These are phyloP conservation scores for Stagonosporopsis tanaceti DNA, from an alignment of 2,329 filamentous ascomycete species.

Conservation along the genomic window DNA sequence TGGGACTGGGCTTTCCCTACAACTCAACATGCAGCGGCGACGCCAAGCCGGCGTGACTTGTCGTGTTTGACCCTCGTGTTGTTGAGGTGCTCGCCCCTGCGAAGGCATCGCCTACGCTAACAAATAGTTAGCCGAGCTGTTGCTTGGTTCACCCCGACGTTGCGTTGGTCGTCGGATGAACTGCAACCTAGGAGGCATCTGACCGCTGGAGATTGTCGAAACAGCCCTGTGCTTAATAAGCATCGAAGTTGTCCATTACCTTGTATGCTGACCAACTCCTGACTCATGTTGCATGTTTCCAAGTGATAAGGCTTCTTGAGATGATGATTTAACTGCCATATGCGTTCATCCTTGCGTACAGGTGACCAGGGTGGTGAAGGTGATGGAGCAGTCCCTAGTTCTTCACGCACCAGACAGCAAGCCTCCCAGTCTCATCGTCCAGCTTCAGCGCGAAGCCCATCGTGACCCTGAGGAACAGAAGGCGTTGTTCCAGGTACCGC, in stretches of 20 bases:
- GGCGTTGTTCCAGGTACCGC: conserved; percentile 59
- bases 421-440: conserved; percentile 37
- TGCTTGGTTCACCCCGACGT: too few relatives aligned
- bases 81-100: background rate
- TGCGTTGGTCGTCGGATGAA: too few relatives aligned
- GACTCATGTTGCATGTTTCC: background rate
- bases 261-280: background rate
- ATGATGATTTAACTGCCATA: background rate
- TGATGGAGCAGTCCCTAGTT: conserved; percentile 18
- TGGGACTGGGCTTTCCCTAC: conserved; percentile 9
- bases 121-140: too few relatives aligned
- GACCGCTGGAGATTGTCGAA: background rate
- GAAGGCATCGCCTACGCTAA: too few relatives aligned
- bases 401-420: conserved; percentile 45
- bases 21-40: conserved; percentile 10
- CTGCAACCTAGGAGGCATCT: background rate
- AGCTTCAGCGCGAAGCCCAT: conserved; percentile 64
- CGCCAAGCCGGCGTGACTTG: conserved; percentile 14
- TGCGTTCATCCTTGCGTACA: background rate
- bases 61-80: conserved; percentile 1
- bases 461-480: conserved; percentile 62
- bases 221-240: background rate
- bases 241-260: background rate
- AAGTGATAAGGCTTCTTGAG: background rate
- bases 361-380: background rate